Evolutionary conservation across 768 basidiomycete species (phyloP).

Genomic region (Trametes gibbosa): DNA sequence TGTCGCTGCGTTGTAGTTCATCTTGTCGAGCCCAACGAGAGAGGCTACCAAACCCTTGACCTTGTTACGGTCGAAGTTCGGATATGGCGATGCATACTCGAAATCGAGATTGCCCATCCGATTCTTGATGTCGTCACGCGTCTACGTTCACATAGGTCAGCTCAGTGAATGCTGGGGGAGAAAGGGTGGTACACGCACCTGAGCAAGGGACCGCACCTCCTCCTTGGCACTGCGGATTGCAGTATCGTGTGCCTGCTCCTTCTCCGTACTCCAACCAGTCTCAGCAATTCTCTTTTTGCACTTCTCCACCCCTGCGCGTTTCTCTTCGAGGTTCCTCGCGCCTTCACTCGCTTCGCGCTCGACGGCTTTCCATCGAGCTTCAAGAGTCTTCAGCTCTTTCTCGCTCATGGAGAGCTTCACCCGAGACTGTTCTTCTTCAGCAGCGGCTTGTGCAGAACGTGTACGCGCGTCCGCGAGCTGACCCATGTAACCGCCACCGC

Average conservation of each 20-base stretch:
- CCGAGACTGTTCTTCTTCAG: slow-evolving; percentile 82
- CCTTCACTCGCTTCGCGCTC: slow-evolving; percentile 82
- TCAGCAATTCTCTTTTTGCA: slow-evolving; percentile 50
- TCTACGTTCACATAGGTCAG: slow-evolving; percentile 37
- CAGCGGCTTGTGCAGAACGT: slow-evolving; percentile 67
- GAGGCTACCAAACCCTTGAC: slow-evolving; percentile 92
- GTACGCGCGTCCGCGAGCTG: slow-evolving; percentile 86
- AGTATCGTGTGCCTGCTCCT: slow-evolving; percentile 57
- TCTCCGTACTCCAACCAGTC: slow-evolving; percentile 75
- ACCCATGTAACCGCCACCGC: slow-evolving; percentile 95
- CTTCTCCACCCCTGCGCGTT: slow-evolving; percentile 56
- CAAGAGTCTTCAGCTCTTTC: slow-evolving; percentile 75
- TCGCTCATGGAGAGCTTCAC: slow-evolving; percentile 73
- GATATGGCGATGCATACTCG: slow-evolving; percentile 72
- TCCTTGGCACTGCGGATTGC: slow-evolving; percentile 51
- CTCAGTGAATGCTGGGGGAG: background rate
- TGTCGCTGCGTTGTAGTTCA: slow-evolving; percentile 76
- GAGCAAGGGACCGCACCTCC: slow-evolving; percentile 53
- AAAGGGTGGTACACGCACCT: slow-evolving; percentile 44
- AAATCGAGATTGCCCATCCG: slow-evolving; percentile 76
- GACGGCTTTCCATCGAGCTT: slow-evolving; percentile 77
- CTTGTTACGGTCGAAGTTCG: slow-evolving; percentile 76
- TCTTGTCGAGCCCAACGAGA: slow-evolving; percentile 71
- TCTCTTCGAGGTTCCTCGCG: slow-evolving; percentile 59
- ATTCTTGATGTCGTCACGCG: slow-evolving; percentile 65